Evolutionary conservation across 2,329 filamentous ascomycete genomes (phyloP), one percentile per base, ranked within the genome.

Genomic region (Trichoderma citrinoviride): DNA sequence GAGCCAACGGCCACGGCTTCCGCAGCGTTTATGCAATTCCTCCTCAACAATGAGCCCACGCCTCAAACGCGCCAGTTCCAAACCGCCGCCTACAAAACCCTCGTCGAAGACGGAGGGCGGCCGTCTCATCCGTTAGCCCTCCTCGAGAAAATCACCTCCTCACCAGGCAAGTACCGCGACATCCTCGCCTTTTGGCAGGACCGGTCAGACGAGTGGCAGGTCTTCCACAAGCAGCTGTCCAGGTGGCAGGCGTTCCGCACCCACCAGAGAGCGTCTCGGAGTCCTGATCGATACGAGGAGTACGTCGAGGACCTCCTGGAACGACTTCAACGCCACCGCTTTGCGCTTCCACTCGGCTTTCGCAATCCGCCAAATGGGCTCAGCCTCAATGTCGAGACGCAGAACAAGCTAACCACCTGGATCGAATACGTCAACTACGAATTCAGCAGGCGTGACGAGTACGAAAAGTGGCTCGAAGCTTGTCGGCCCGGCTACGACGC

Each of bases 391-490:
- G 7, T 62, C 6, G 49, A 62, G 10, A 43, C 43, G 14, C 64
- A 65, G 25, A 33, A 55, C 43, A 65, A 65, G 29, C 19, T 65
- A 21, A 41, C 64, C 12, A 65, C 64, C 1, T 65, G 64, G 64
- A 53, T 65, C 33, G 64, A 65, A 33, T 65, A 65, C 19, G 15
- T 65, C 6, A 65, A 65, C 25, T 62, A 63, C 29, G 64, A 65
- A 15, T 50, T 62, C 33, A 63, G 29, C 12, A 50, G 50, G 41
- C 57, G 49, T 15, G 64, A 65, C 14, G 58, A 62, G 23, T 62
- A 65, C n/a, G 64, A 65, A 8, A 55, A 62, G 3, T 65, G 64
- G 64, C 40, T 65, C 12, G 57, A 50, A 33, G 56, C 57, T 1
- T 62, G 57, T 29, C 56, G 33, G 7, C 64, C 64, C 2, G 57